These are phyloP conservation scores for Blastobotrys indianensis DNA, from an alignment of 1,139 yeast species.

Conservation along the genomic window DNA sequence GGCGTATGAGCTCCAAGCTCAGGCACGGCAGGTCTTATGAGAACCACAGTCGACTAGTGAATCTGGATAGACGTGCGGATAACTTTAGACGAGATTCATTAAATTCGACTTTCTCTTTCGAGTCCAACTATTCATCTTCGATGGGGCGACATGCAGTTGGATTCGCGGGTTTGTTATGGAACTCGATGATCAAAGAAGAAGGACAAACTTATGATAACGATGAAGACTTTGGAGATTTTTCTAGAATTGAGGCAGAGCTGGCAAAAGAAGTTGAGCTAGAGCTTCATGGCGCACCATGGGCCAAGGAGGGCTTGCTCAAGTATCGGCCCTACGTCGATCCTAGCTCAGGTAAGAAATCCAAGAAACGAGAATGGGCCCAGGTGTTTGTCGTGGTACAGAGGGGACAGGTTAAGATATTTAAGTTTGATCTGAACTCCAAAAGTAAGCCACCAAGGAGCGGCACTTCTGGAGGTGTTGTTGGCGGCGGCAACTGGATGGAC, in stretches of 20 bases:
- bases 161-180: conserved; percentile 33
- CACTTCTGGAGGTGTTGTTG: conserved; percentile 53
- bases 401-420: conserved; percentile 31
- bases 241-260: conserved; percentile 27
- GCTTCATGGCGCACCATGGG: conserved; percentile 69
- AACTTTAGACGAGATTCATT: conserved; percentile 26
- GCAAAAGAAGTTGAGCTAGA: conserved; percentile 54
- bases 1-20: conserved; percentile 22
- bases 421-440: conserved; percentile 21
- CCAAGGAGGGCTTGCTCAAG: conserved; percentile 66
- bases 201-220: conserved; percentile 13
- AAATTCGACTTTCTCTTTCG: conserved; percentile 28
- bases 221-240: conserved; percentile 27
- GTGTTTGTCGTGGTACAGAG: conserved; percentile 32
- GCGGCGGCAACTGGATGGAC: conserved; percentile 64
- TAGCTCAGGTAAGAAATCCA: conserved; percentile 20
- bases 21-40: conserved; percentile 17
- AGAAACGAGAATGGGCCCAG: conserved; percentile 26
- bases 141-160: conserved; percentile 32
- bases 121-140: conserved; percentile 21
- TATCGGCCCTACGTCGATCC: conserved; percentile 40
- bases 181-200: conserved; percentile 31
- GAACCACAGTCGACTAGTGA: conserved; percentile 25
- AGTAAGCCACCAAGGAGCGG: conserved; percentile 44
- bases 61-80: conserved; percentile 17